Percentiles rank a stretch among this genome's conserved stretches.
These are phyloP conservation scores for Populus tremula DNA, from an alignment of 345 rosid species.

Conservation along the genomic window DNA sequence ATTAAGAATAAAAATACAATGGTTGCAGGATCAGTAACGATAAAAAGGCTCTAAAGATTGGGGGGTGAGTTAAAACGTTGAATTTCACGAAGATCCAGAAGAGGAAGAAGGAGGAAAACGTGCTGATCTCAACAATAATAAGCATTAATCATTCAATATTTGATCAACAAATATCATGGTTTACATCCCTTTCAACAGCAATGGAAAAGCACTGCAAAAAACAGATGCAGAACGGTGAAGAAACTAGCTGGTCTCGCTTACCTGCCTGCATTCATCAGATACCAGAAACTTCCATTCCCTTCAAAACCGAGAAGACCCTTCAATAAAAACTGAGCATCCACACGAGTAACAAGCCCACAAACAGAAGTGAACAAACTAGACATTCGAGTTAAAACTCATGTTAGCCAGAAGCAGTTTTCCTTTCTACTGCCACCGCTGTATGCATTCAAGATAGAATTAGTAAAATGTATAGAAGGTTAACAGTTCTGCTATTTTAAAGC, in stretches of 20 bases:
- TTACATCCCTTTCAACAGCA: conserved; percentile 20
- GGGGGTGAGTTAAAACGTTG: neutral
- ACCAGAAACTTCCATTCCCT: conserved; percentile 11
- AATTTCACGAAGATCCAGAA: neutral
- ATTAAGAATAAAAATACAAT: neutral
- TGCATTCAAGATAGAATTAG: conserved; percentile 25
- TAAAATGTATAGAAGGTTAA: conserved; percentile 16
- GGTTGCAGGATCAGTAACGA: neutral
- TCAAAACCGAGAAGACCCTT: conserved; percentile 22
- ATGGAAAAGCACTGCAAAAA: too few relatives aligned
- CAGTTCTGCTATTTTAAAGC: conserved; percentile 25
- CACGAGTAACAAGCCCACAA: conserved; percentile 20
- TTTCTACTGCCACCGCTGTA: conserved; percentile 25
- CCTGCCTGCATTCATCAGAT: conserved; percentile 3
- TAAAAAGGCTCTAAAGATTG: neutral
- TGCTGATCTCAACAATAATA: conserved; percentile 8
- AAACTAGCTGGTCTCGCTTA: neutral
- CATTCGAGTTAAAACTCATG: conserved; percentile 24
- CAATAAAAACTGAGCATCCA: conserved; percentile 24
- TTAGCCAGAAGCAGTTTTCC: conserved; percentile 31
- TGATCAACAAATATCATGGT: conserved; percentile 7
- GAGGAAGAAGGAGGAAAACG: neutral
- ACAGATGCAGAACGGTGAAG: neutral
- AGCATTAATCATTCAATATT: conserved; percentile 11
- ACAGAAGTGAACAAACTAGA: conserved; percentile 24